A percentile compares a stretch with the other conserved stretches of the same genome.
Conservation (phyloP, 108 stramenopile genomes). For the Chaetoceros muelleri region DNA sequence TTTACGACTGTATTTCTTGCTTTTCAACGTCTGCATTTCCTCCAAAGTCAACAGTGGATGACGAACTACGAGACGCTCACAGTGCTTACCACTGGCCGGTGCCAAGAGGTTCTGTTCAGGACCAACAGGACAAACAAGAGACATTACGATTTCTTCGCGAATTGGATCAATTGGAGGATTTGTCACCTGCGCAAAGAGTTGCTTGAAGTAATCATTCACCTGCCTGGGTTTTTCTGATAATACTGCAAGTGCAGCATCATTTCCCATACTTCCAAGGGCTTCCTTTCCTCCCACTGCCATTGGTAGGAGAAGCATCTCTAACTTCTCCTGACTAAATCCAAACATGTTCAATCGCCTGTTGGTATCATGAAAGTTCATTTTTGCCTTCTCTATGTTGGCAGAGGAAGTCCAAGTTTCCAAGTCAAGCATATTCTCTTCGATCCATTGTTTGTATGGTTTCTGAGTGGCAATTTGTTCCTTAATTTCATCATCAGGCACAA, state of each 20-base stretch:
- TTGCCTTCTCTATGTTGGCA: slow-evolving; percentile 12
- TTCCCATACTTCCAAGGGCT: slow-evolving; percentile 95
- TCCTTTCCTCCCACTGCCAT: slow-evolving; percentile 92
- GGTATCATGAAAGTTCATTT: slow-evolving; percentile 67
- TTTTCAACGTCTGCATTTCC: slow-evolving; percentile 90
- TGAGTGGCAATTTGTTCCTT: slow-evolving; percentile 86
- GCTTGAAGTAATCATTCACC: slow-evolving; percentile 96
- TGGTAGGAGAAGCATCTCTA: slow-evolving; percentile 90
- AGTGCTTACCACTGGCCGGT: slow-evolving; percentile 59
- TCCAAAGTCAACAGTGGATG: slow-evolving; percentile 88
- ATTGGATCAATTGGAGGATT: slow-evolving; percentile 98
- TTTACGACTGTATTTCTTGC: slow-evolving; percentile 47
- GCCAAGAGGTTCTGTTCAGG: slow-evolving; percentile 86
- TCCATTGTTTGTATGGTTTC: slow-evolving; percentile 87
- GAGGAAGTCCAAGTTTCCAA: slow-evolving; percentile 66
- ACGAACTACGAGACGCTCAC: slow-evolving; percentile 75
- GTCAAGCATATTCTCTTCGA: slow-evolving; percentile 64
- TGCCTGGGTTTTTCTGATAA: slow-evolving; percentile 88
- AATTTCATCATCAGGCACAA: slow-evolving; percentile 94
- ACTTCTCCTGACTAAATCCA: slow-evolving; percentile 89
- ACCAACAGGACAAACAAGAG: slow-evolving; percentile 92
- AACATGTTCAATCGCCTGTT: slow-evolving; percentile 83
- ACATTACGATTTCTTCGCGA: slow-evolving; percentile 97
- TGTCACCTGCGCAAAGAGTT: slow-evolving; percentile 97
- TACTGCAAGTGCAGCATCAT: slow-evolving; percentile 94